These are phyloP conservation scores for Quercus suber DNA, from an alignment of 306 rosid genomes.

Conservation along the genomic window DNA sequence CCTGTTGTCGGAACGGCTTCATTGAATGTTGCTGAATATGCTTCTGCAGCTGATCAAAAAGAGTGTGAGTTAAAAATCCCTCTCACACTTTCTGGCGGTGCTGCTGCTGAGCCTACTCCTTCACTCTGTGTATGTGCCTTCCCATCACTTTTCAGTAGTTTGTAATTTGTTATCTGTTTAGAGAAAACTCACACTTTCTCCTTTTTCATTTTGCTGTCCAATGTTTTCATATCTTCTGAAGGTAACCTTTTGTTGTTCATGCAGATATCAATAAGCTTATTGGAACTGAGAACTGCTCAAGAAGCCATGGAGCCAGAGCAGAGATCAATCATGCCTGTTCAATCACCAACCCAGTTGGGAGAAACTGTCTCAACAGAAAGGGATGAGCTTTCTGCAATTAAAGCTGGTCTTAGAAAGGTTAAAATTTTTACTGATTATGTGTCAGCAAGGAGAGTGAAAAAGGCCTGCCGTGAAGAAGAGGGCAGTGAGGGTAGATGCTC, in stretches of 20 bases:
- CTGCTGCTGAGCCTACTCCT: slow-evolving; percentile 50
- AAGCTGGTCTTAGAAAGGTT: slow-evolving; percentile 95
- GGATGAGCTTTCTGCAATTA: slow-evolving; percentile 90
- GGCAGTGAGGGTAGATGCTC: slow-evolving; percentile 89
- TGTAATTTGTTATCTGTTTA: background rate
- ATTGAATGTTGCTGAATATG: slow-evolving; percentile 83
- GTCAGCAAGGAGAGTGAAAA: slow-evolving; percentile 63
- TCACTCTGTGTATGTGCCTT: slow-evolving; percentile 61
- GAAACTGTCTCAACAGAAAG: slow-evolving; percentile 59
- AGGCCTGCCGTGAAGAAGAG: slow-evolving; percentile 72
- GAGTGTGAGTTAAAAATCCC: slow-evolving; percentile 76
- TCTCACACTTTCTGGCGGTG: slow-evolving; percentile 41
- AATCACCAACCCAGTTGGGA: slow-evolving; percentile 52
- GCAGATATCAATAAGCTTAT: slow-evolving; percentile 77
- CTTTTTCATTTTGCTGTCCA: background rate
- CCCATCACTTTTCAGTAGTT: background rate
- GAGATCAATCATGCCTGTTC: slow-evolving; percentile 56
- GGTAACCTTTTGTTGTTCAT: background rate
- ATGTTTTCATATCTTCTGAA: background rate
- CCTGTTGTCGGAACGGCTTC: slow-evolving; percentile 70
- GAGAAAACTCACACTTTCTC: slow-evolving; percentile 1
- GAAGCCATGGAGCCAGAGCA: slow-evolving; percentile 63
- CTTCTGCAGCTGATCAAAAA: slow-evolving; percentile 63
- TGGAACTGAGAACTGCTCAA: slow-evolving; percentile 71
- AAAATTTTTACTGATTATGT: slow-evolving; percentile 83